These are phyloP conservation scores for Chenopodium quinoa DNA, from an alignment of 148 eudicot species.

Conservation along the genomic window DNA sequence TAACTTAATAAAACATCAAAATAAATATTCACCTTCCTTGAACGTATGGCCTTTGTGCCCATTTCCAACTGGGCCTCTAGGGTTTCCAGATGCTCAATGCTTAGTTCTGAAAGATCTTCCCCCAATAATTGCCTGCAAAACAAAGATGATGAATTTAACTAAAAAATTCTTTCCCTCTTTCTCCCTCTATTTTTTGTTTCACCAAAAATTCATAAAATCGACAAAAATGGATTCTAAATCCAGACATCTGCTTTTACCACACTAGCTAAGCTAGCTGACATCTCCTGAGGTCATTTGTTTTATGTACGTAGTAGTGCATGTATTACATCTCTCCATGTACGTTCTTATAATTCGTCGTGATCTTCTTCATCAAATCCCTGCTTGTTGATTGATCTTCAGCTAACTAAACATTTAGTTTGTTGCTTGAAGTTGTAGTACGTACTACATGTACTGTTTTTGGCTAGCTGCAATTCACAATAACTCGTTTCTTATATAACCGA, in stretches of 20 bases:
- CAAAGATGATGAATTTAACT: not conserved
- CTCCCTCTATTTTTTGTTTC: not conserved
- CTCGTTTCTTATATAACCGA: conserved; percentile 18
- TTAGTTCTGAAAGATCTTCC: conserved; percentile 30
- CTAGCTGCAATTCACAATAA: conserved; percentile 28
- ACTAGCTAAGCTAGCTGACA: conserved; percentile 26
- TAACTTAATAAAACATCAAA: too few species aligned
- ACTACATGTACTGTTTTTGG: conserved; percentile 9
- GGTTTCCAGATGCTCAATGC: conserved; percentile 26
- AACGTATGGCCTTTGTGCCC: conserved; percentile 23
- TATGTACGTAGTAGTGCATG: conserved; percentile 9
- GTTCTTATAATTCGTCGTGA: conserved; percentile 19
- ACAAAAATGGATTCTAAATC: conserved; percentile 1
- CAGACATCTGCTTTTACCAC: conserved; percentile 17
- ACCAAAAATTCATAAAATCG: not conserved
- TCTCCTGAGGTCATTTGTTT: conserved; percentile 6
- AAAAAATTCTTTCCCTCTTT: not conserved
- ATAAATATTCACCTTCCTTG: conserved; percentile 26
- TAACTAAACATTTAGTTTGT: conserved; percentile 19
- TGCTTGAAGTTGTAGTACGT: conserved; percentile 7
- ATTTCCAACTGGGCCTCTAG: conserved; percentile 31
- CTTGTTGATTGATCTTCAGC: conserved; percentile 15
- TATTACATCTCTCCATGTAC: conserved; percentile 1
- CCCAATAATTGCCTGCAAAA: conserved; percentile 32
- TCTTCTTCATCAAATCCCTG: not conserved